Evolutionary conservation across 2,329 filamentous ascomycete genomes (phyloP), one percentile per base, ranked within the genome.

Genomic region (Alternaria burnsii): DNA sequence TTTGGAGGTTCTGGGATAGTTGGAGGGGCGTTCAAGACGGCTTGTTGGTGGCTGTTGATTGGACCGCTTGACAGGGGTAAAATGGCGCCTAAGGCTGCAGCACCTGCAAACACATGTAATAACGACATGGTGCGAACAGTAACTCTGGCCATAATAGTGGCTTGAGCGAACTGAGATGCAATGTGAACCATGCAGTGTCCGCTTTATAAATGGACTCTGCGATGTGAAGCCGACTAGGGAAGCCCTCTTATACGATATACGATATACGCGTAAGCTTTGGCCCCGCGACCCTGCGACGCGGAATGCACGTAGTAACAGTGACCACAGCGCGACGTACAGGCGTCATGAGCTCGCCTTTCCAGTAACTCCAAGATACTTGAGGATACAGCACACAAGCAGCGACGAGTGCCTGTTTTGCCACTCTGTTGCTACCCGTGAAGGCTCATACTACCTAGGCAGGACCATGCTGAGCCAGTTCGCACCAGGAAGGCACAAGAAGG

Each of bases 211-310:
- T 48, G 44, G 14, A 20, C 4, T 20, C 3, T 8, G 46, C 12
- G 7, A 28, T 5, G 18, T 24, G 46, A 48, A 22, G 8, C 12
- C 36, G 14, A 10, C 22, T 42, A 34, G 46, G 24, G 32, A 16
- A 20, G 22, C 18, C 9, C 14, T 22, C 22, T 14, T 10, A 48
- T 48, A 36, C 30, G 46, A 30, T 34, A 48, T 48, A 48, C 46
- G 46, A 18, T 16, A 48, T 48, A 48, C 46, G 46, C 46, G 46
- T 48, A n/a, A 36, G 30, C 30, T 36, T 48, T 48, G 46, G 32
- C 18, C 46, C 18, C 30, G 18, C 10, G 40, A 42, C 40, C 40
- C 20, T 22, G 40, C 40, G 20, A 14, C 18, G 9, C 3, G 20
- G 40, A 40, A 22, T 6, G 40, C 20, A 42, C 18, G 40, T 22